Base-by-base conservation (phyloP, 768 basidiomycete genomes). In the Mycena amicta region DNA sequence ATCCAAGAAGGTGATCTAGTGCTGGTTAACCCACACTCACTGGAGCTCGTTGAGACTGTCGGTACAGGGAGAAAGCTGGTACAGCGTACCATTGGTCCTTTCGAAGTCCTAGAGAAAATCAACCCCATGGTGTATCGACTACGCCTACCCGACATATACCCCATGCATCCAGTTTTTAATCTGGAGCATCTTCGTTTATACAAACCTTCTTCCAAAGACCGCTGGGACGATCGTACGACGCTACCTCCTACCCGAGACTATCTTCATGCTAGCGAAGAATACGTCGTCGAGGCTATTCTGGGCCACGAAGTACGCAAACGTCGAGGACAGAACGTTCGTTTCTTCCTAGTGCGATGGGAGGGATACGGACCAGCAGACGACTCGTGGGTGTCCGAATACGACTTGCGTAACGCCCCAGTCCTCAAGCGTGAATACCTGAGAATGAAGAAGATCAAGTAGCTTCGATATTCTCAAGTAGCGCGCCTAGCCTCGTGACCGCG, bases 1-100 rank as follows among this genome's bases (percentile, higher is more conserved):
- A 46, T 57, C 3, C 25, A 47, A 12, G 50, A 45, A 2, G 58
- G 53, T 5, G 62, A 61, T 31, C 28, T 50, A 16, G 71, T 68
- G 0, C 40, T 72, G 5, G 41, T 72, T 3, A 71, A 71, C 18
- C 69, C 69, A 0, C 68, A 71, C 15, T 46, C 56, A 1, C 45
- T 71, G 2, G 59, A 69, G 26, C 57, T 70, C 2, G 27, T 62
- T 0, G 56, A 66, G 8, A 20, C 43, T 2, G 27, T 56, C 50
- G 66, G 66, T 0, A 57, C 27, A 3, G 66, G 66, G 4, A n/a
- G 12, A 3, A 65, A 65, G 28, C 26, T 65, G 5, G 39, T 60
- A 1, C 62, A 62, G 13, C 25, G 64, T 1, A 49, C 47, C 0
- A 60, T 62, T n/a, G 61, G 62, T 1, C 58, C 64, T 2, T 65